Evolutionary conservation across 129 eudicot genomes (phyloP).

Genomic region (Smallanthus sonchifolius): DNA sequence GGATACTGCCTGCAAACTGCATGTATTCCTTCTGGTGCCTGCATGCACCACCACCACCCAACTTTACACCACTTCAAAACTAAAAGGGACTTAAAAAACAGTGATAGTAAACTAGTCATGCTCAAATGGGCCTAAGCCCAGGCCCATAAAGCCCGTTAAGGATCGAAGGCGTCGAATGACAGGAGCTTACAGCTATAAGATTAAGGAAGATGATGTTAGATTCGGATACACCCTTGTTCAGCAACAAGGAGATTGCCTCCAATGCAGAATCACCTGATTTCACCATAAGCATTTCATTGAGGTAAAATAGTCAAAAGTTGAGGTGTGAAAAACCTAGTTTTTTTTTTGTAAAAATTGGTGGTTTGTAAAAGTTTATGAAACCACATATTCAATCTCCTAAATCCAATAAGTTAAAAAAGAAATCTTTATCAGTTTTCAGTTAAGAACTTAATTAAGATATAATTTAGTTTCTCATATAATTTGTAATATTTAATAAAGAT

Average conservation of each 20-base stretch:
- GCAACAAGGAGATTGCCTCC: constrained; percentile 74
- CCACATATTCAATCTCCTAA: too few species aligned
- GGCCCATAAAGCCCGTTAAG: constrained; percentile 1
- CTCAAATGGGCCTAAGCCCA: not conserved
- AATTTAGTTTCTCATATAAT: too few species aligned
- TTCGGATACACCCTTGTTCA: constrained; percentile 82
- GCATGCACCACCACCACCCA: constrained; percentile 31
- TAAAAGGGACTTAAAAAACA: not conserved
- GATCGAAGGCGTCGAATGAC: not conserved
- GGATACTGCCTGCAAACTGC: constrained; percentile 70
- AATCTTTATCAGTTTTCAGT: too few species aligned
- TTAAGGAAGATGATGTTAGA: constrained; percentile 80
- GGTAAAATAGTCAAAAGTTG: not conserved
- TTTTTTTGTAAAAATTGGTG: too few species aligned
- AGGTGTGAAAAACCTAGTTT: not conserved
- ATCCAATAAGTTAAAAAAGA: too few species aligned
- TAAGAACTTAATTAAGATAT: too few species aligned
- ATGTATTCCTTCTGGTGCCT: constrained; percentile 93
- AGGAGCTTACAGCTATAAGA: constrained; percentile 67
- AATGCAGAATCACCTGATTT: constrained; percentile 72
- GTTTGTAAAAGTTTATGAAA: too few species aligned
- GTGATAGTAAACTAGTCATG: not conserved
- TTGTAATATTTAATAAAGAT: too few species aligned
- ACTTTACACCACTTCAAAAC: not conserved
- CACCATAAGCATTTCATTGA: not conserved